Evolutionary conservation across 2,329 filamentous ascomycete species (phyloP), one percentile per base, ranked within the genome.

Genomic region (Cladosporium sp.): DNA sequence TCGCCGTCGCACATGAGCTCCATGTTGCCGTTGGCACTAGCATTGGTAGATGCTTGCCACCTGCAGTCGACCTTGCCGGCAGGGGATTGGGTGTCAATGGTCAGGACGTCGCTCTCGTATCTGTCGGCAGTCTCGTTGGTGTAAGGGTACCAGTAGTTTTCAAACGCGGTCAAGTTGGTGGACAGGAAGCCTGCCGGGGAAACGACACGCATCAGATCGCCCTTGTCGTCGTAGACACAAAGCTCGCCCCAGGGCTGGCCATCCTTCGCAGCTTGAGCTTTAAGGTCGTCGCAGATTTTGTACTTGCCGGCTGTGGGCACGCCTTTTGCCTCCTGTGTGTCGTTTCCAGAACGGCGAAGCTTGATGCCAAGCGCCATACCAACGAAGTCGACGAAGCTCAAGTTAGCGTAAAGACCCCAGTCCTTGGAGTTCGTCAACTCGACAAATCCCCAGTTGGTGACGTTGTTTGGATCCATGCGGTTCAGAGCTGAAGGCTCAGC

Each of bases 41-140:
- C n/a, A 11, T 38, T 38, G 10, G 35, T 38, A 9, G 32, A 16
- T 5, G n/a, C 40, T 34, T 50, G 16, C 19, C 33, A 50, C n/a
- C 65, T 68, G 43, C 79, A 83, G 0, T 62, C 62, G 8, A 84
- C 69, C n/a, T 75, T 72, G 62, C 83, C 83, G 5, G 72, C 71
- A 1, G 66, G 70, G 2, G 77, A 77, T 68, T 87, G 84, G 2
- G 84, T 87, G 69, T 87, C 77, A 69, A 87, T 76, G 4, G 68
- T 76, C 49, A 86, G 62, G 2, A 73, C 66, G 37, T 72, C 66
- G n/a, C 61, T 66, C 14, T 53, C 49, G 65, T 77, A 81, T 37
- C 74, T 68, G 28, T 63, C 59, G 74, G 75, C 81, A 2, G 79
- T 77, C 13, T 72, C 64, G 53, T 76, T 62, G 31, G 79, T 72